Conservation (phyloP, 176 grass and related monocot genomes). For the Oryza longistaminata region DNA sequence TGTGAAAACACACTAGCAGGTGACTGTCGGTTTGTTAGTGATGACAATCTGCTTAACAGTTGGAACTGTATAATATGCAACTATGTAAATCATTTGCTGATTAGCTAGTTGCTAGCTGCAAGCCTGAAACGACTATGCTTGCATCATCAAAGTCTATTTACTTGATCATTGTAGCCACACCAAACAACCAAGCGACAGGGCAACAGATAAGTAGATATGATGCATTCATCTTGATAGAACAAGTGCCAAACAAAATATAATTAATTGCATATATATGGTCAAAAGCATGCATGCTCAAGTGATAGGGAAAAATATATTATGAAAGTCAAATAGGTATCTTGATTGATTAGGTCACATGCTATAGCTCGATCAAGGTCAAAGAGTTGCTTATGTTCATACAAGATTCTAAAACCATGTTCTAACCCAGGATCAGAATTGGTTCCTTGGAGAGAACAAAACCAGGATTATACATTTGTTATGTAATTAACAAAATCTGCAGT, state of each 20-base stretch:
- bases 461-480: not conserved
- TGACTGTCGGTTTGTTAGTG: not conserved
- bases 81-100: not conserved
- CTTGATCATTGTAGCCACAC: not conserved
- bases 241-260: not conserved
- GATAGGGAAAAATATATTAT: not conserved
- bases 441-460: not conserved
- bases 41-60: not conserved
- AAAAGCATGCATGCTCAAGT: constrained; percentile 8
- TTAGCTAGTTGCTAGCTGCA: not conserved
- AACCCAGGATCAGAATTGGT: not conserved
- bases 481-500: too few relatives aligned
- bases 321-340: constrained; percentile 14
- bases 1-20: not conserved
- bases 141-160: not conserved
- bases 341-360: constrained; percentile 5
- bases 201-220: constrained; percentile 1
- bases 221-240: not conserved
- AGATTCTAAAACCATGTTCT: constrained; percentile 3
- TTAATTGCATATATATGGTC: not conserved
- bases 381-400: not conserved
- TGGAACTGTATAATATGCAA: too few relatives aligned
- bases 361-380: not conserved
- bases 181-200: not conserved
- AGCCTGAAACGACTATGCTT: not conserved